phyloP scores from a whole-genome alignment of 257 asterid species.

The Gentiana macrophylla region DNA sequence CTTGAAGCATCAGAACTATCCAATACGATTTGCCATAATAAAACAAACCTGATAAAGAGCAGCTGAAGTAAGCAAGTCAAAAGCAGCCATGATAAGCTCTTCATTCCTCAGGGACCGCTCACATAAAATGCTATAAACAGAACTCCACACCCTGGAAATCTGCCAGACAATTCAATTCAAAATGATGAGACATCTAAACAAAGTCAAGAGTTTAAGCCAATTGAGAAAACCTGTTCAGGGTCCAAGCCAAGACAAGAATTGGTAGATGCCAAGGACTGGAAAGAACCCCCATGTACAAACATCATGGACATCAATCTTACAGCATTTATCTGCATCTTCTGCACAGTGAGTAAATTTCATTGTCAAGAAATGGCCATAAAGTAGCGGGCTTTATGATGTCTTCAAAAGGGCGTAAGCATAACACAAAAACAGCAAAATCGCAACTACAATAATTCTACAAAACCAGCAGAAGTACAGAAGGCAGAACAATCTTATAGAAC shows the following conservation, averaged over 20 bases:
- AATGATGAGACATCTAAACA: not conserved
- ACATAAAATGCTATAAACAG: conserved; percentile 44
- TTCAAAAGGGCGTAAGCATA: not conserved
- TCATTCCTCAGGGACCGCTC: conserved; percentile 51
- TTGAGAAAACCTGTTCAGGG: conserved; percentile 63
- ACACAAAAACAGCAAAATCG: not conserved
- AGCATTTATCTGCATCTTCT: conserved; percentile 70
- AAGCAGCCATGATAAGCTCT: conserved; percentile 48
- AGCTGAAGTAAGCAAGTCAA: conserved; percentile 62
- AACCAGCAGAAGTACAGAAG: not conserved
- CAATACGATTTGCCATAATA: not conserved
- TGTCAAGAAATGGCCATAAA: not conserved
- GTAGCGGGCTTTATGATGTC: not conserved
- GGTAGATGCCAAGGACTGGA: conserved; percentile 34
- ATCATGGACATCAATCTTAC: conserved; percentile 65
- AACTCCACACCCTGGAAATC: conserved; percentile 50
- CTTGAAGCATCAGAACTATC: too few species aligned
- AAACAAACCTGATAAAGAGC: conserved; percentile 62
- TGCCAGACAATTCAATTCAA: conserved; percentile 25
- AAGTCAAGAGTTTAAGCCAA: conserved; percentile 1
- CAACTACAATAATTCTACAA: not conserved
- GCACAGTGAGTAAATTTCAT: conserved; percentile 17
- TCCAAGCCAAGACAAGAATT: conserved; percentile 69
- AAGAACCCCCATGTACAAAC: conserved; percentile 40
- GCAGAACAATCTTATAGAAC: not conserved